phyloP scores from a whole-genome alignment of 352 stramenopile genomes.

The Pythium scleroteichum region DNA sequence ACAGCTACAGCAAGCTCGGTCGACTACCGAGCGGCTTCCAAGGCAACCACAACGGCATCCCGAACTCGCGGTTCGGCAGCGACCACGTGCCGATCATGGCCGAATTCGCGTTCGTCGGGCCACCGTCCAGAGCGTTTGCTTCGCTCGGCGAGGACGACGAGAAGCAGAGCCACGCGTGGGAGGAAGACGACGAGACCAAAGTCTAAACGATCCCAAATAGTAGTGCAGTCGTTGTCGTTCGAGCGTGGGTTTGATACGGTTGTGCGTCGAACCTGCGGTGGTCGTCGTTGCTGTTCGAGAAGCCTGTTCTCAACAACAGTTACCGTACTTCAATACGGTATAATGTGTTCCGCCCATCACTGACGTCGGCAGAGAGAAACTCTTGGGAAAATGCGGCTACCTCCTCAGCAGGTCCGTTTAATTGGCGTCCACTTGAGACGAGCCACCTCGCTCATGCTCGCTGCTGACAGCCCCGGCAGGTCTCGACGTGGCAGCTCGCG shows the following conservation, averaged over 20 bases:
- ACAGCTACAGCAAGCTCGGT: constrained; percentile 68
- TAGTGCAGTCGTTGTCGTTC: too few species aligned
- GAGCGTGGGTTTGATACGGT: too few species aligned
- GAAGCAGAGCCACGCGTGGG: not conserved
- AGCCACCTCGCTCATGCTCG: too few species aligned
- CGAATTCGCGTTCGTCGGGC: constrained; percentile 71
- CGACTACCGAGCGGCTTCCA: constrained; percentile 62
- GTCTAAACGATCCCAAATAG: constrained; percentile 2
- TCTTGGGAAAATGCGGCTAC: too few species aligned
- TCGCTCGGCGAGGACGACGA: constrained; percentile 1
- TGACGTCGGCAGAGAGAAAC: constrained; percentile 1
- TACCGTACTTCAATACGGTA: not conserved
- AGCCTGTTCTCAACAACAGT: not conserved
- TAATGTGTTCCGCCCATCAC: too few species aligned
- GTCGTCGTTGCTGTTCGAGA: constrained; percentile 1
- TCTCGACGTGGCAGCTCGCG: constrained; percentile 80
- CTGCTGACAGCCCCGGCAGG: constrained; percentile 27
- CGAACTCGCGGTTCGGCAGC: constrained; percentile 82
- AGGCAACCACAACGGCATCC: constrained; percentile 87
- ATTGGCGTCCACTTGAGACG: too few species aligned
- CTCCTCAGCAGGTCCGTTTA: constrained; percentile 6
- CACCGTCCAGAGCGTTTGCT: constrained; percentile 3
- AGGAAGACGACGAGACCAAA: constrained; percentile 33
- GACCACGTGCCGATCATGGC: constrained; percentile 88
- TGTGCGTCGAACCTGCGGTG: too few species aligned